Evolutionary conservation across 2,329 filamentous ascomycete species (phyloP).

Genomic region (Lecanosticta acicola): DNA sequence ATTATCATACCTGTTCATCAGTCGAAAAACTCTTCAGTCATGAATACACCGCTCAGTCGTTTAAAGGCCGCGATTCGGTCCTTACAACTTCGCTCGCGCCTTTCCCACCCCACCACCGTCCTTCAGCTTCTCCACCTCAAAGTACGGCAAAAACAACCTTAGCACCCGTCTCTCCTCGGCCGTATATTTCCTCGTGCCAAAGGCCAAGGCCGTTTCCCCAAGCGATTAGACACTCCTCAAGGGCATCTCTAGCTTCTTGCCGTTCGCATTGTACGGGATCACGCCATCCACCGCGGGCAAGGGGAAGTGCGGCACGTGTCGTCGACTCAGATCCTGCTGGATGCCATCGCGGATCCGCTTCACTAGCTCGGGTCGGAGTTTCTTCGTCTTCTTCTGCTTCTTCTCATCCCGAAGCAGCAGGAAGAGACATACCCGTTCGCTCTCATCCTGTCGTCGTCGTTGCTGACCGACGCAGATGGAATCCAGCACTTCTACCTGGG

Average conservation of each 20-base stretch:
- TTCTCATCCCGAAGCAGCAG: too few species aligned
- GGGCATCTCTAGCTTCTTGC: slow-evolving; percentile 11
- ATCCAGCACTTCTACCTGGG: neutral
- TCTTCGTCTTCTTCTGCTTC: neutral
- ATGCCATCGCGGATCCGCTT: slow-evolving; percentile 3
- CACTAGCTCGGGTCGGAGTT: neutral
- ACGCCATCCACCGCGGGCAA: slow-evolving; percentile 5
- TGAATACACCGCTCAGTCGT: too few species aligned
- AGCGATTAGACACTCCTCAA: slow-evolving; percentile 9
- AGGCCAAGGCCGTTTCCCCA: slow-evolving; percentile 7
- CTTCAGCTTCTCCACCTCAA: slow-evolving; percentile 6
- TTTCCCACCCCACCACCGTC: neutral
- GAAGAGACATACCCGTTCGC: neutral
- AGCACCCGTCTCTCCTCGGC: slow-evolving; percentile 10
- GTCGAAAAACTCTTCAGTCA: too few species aligned
- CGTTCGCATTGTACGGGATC: slow-evolving; percentile 11
- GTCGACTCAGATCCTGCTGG: slow-evolving; percentile 7
- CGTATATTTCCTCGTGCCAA: slow-evolving; percentile 11
- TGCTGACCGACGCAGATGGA: neutral
- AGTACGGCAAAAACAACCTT: slow-evolving; percentile 6
- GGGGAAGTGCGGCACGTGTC: slow-evolving; percentile 11
- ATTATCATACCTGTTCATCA: too few species aligned
- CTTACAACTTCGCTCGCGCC: slow-evolving; percentile 5
- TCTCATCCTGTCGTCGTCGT: neutral
- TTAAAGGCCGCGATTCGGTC: too few species aligned